phyloP scores from a whole-genome alignment of 1,284 basidiomycete genomes.

The Marasmius sp. region DNA sequence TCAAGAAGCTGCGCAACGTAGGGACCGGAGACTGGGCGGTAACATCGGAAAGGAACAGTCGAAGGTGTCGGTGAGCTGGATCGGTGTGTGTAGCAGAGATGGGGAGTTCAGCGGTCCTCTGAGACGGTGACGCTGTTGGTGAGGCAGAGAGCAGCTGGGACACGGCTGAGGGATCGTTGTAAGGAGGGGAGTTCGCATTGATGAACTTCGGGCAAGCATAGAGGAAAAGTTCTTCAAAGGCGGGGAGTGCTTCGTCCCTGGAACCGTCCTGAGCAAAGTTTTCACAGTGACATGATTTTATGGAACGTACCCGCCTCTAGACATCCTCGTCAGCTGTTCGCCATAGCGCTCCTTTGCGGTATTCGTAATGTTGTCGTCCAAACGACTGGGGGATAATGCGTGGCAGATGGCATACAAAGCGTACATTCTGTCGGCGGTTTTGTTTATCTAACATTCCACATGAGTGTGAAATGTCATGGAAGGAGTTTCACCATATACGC shows the following conservation, averaged over 20 bases:
- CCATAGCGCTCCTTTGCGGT: constrained; percentile 92
- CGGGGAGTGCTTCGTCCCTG: constrained; percentile 74
- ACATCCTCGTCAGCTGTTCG: constrained; percentile 88
- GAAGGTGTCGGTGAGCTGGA: constrained; percentile 82
- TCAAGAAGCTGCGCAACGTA: constrained; percentile 89
- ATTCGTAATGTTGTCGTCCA: constrained; percentile 94
- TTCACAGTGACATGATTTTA: not conserved
- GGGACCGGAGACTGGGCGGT: constrained; percentile 77
- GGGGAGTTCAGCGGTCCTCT: constrained; percentile 25
- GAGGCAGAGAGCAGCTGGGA: constrained; percentile 41
- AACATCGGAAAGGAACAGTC: constrained; percentile 81
- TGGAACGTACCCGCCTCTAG: constrained; percentile 62
- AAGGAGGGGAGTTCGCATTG: constrained; percentile 89
- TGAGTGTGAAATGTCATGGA: not conserved
- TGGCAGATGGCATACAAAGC: constrained; percentile 93
- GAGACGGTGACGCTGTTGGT: constrained; percentile 30
- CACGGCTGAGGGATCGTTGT: constrained; percentile 78
- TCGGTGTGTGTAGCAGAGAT: constrained; percentile 45
- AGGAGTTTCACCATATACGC: not conserved
- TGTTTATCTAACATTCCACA: constrained; percentile 72
- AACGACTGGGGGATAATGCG: constrained; percentile 83
- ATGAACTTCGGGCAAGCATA: constrained; percentile 98
- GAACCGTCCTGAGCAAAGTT: not conserved
- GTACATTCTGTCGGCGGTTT: constrained; percentile 97
- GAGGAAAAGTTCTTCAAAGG: constrained; percentile 93